These are phyloP conservation scores for Gynochthodes officinalis DNA, from an alignment of 257 asterid species.

Conservation along the genomic window DNA sequence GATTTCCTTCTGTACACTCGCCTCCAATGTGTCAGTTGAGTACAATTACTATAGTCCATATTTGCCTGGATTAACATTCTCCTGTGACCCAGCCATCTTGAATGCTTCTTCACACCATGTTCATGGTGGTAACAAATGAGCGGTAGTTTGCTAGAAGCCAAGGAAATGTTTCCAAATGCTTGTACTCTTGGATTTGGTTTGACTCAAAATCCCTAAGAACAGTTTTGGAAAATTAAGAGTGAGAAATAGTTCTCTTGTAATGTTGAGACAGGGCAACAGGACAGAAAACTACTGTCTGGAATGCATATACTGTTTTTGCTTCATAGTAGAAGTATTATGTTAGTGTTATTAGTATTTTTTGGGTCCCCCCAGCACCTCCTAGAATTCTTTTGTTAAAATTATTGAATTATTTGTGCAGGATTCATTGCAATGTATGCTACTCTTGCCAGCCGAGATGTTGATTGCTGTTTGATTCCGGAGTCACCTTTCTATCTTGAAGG, in stretches of 20 bases:
- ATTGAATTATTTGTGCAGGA: slow-evolving; percentile 43
- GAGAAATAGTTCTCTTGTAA: background rate
- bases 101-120: background rate
- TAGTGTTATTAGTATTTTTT: background rate
- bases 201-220: background rate
- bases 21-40: background rate
- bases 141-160: background rate
- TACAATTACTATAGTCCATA: background rate
- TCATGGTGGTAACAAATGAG: background rate
- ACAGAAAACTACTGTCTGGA: background rate
- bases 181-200: background rate
- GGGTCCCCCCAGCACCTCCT: background rate
- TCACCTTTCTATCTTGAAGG: slow-evolving; percentile 91
- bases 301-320: background rate
- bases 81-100: background rate
- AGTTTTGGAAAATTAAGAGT: background rate
- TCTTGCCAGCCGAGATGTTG: slow-evolving; percentile 94
- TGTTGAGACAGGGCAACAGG: background rate
- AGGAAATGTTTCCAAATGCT: background rate
- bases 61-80: background rate
- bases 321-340: background rate
- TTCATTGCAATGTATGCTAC: slow-evolving; percentile 96
- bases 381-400: background rate
- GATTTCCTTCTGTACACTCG: slow-evolving; percentile 23
- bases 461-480: slow-evolving; percentile 93